Base-by-base conservation (phyloP, 768 basidiomycete species). In the Tulasnella sp. region DNA sequence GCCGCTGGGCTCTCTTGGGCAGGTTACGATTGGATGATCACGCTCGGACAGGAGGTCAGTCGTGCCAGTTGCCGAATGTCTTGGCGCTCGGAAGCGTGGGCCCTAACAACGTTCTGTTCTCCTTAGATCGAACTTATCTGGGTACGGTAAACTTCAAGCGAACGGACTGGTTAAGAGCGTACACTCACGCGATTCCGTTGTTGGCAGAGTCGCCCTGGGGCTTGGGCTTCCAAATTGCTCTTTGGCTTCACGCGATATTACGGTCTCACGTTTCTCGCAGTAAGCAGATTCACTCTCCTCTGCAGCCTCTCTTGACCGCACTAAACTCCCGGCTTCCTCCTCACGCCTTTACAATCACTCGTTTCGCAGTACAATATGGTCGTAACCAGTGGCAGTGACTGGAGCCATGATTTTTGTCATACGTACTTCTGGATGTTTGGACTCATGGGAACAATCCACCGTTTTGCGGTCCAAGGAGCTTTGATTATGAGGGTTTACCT, bases 191-290 rank as follows among this genome's bases (percentile, higher is more conserved):
- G 31, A 22, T 42, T 44, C 46, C 18, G 24, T 44, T 12, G 41
- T 64, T 46, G 28, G 16, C 42, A 78, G 77, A 64, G 20, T 8
- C 77, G 60, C 18, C 42, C 58, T 41, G 37, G 50, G n/a, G 69
- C 28, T 4, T 76, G 75, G 75, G 37, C 48, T 4, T 78, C 77
- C 22, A 78, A 78, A 37, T 18, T 64, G 7, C 77, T 78, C 20
- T 78, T 28, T 18, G 58, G 34, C 22, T 78, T 78, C 58, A 78
- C 77, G 20, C 77, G 77, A 2, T 78, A 78, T 41, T 37, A 78
- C 14, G 77, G 77, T 34, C 48, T 78, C 28, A 37, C 58, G 28
- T 3, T 72, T 1, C 50, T 78, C 40, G 41, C 77, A 3, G 64
- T 69, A 12, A 69, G 64, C 14, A 28, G 34, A 28, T n/a, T 69